Evolutionary conservation across 257 asterid genomes (phyloP), one percentile per base, ranked within the genome.

Genomic region (Sherardia arvensis): DNA sequence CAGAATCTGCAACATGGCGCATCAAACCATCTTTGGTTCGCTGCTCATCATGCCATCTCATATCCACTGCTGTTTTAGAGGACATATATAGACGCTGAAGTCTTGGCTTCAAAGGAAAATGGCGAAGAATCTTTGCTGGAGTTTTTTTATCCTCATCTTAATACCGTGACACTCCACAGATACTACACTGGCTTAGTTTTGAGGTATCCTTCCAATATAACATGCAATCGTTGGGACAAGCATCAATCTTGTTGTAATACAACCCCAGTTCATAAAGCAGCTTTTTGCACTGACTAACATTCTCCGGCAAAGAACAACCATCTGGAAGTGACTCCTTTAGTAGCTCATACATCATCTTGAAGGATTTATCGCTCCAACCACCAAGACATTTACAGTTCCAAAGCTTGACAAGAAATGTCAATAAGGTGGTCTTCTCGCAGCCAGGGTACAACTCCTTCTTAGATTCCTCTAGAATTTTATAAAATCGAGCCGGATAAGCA

Each of bases 21-120:
- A 48, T 5, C 3, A 48, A 8, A 14, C 28, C 53, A 53, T 32
- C 62, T 17, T 55, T 66, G 9, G 20, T 12, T 3, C 53, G 62
- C 23, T 30, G 38, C 22, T 66, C 64, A 0, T 33, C 12, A 55
- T 66, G 70, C 70, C 63, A 66, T 54, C 30, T 21, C 55, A 66
- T 54, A 6, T 53, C 25, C 21, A n/a, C 12, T 3, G 38, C 60
- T 3, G 22, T 53, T 18, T 53, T 49, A n/a, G 60, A 28, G 10
- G 38, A 65, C 49, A 65, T 59, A 30, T n/a, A 59, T 21, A 59
- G 14, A 21, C 65, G 14, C 22, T 60, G 65, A 17, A 60, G 65
- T 53, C 62, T 66, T 0, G 70, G 53, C 25, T 26, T 53, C 26
- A 66, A 34, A 1, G 70, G 62, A 53, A 53, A 53, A n/a, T 7